These are phyloP conservation scores for Fraxinus quadrangulata DNA, from an alignment of 257 asterid species.

Conservation along the genomic window DNA sequence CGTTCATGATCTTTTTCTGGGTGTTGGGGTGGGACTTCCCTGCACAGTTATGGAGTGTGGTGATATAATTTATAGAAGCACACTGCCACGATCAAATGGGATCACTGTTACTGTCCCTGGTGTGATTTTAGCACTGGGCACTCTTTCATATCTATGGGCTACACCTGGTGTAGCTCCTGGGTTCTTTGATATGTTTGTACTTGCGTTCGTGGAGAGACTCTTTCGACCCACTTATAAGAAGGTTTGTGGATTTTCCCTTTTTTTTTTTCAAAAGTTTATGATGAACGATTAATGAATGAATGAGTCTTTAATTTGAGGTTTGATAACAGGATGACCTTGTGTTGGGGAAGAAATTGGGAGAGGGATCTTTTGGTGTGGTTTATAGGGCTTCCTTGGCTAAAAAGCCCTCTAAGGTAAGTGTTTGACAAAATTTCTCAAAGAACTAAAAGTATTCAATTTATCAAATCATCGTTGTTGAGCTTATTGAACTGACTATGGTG, in stretches of 20 bases:
- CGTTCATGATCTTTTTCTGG: slow-evolving; percentile 67
- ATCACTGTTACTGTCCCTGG: slow-evolving; percentile 83
- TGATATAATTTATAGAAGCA: slow-evolving; percentile 89
- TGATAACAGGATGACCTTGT: slow-evolving; percentile 81
- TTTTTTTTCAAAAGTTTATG: background rate
- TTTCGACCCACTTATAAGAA: slow-evolving; percentile 75
- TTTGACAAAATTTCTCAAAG: background rate
- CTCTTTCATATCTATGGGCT: slow-evolving; percentile 95
- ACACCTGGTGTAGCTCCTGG: slow-evolving; percentile 99
- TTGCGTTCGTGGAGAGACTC: slow-evolving; percentile 82
- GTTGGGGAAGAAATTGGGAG: slow-evolving; percentile 94
- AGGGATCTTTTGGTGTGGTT: slow-evolving; percentile 89
- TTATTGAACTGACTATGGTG: slow-evolving; percentile 10
- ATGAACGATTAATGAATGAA: slow-evolving; percentile 10
- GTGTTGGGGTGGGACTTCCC: slow-evolving; percentile 98
- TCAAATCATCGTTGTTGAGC: slow-evolving; percentile 11
- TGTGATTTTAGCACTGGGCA: slow-evolving; percentile 71
- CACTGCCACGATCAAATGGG: slow-evolving; percentile 75
- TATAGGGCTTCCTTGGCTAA: slow-evolving; percentile 67
- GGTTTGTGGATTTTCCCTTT: slow-evolving; percentile 37
- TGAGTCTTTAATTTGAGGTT: slow-evolving; percentile 21
- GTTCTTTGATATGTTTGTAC: slow-evolving; percentile 95
- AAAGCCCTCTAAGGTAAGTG: slow-evolving; percentile 64
- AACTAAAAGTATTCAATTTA: background rate
- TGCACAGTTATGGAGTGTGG: slow-evolving; percentile 99